Base-by-base conservation (phyloP, 768 basidiomycete species). In the Collybia sordida region DNA sequence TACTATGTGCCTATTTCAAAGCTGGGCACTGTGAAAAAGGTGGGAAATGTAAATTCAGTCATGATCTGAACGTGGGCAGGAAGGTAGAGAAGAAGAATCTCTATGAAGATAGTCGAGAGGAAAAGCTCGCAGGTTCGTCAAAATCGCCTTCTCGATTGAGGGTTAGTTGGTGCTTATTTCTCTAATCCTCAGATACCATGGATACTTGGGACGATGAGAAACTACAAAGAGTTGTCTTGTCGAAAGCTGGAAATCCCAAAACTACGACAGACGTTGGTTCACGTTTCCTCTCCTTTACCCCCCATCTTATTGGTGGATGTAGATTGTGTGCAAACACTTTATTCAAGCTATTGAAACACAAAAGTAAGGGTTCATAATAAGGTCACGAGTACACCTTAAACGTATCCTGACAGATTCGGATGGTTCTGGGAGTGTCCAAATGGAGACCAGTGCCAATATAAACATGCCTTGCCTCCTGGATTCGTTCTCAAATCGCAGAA, bases 281-380 rank as follows among this genome's bases (percentile, higher is more conserved):
- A n/a, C 28, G 19, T 47, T 41, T 47, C 18, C 27, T 22, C n/a
- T 19, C 31, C 45, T 24, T 3, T 49, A 49, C 0, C 35, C 9
- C 41, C 23, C 42, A 24, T 47, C 50, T 17, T 41, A 42, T 21
- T 17, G 22, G 8, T 43, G 35, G 21, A 37, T 55, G 6, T 53
- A 96, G 90, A 97, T 99, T 63, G 96, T 99, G 3, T 99, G 97
- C 85, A 98, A 96, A 69, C 84, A 72, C 73, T 99, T 99, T 64
- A 90, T 99, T 59, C 86, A 96, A 63, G 96, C 97, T 40, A 96
- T 99, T 64, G 97, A 99, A 66, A 74, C 78, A 2, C 83, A 90
- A 64, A 94, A 93, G 78, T 90, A 64, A 51, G 77, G 43, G 6
- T 25, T 31, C 19, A 6, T 17, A 15, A 5, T 6, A 7, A 14